Percentiles rank a stretch among this genome's conserved stretches.
phyloP scores from a whole-genome alignment of 768 basidiomycete genomes.

The Leccinum rimulosum region DNA sequence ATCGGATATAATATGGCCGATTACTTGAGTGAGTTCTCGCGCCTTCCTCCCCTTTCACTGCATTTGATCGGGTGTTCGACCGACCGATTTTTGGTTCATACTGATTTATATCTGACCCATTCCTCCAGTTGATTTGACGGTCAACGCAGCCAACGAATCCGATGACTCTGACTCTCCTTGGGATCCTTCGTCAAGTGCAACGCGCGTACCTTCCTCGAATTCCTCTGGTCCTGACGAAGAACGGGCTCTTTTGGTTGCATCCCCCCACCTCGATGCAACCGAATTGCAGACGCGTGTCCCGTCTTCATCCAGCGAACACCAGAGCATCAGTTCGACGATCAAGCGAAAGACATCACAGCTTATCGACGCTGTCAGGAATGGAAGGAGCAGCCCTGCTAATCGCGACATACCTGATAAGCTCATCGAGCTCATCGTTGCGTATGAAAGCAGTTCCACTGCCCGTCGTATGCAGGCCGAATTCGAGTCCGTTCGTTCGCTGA shows the following conservation, averaged over 20 bases:
- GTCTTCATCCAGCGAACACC: slow-evolving; percentile 31
- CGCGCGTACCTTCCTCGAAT: slow-evolving; percentile 36
- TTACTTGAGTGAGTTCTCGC: slow-evolving; percentile 71
- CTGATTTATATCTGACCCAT: slow-evolving; percentile 1
- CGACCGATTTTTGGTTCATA: background rate
- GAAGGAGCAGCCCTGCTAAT: slow-evolving; percentile 28
- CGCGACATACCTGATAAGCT: slow-evolving; percentile 56
- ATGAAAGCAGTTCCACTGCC: slow-evolving; percentile 65
- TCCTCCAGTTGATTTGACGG: slow-evolving; percentile 65
- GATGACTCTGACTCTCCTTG: slow-evolving; percentile 33
- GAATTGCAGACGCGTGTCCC: slow-evolving; percentile 45
- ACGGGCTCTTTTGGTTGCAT: slow-evolving; percentile 48
- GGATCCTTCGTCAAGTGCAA: slow-evolving; percentile 21
- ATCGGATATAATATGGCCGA: slow-evolving; percentile 97
- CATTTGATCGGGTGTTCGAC: background rate
- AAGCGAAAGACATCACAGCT: slow-evolving; percentile 74
- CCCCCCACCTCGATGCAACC: slow-evolving; percentile 44
- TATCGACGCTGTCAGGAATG: slow-evolving; percentile 51
- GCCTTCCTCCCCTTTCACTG: background rate
- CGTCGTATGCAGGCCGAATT: slow-evolving; percentile 61
- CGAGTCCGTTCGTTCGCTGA: slow-evolving; percentile 36
- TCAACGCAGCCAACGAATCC: slow-evolving; percentile 48
- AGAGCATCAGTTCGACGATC: slow-evolving; percentile 52
- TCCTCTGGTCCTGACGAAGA: slow-evolving; percentile 66
- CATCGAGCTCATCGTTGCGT: slow-evolving; percentile 68